Percentiles rank a stretch among this genome's conserved stretches.
These are phyloP conservation scores for Rubus idaeus DNA, from an alignment of 306 rosid species.

Conservation along the genomic window DNA sequence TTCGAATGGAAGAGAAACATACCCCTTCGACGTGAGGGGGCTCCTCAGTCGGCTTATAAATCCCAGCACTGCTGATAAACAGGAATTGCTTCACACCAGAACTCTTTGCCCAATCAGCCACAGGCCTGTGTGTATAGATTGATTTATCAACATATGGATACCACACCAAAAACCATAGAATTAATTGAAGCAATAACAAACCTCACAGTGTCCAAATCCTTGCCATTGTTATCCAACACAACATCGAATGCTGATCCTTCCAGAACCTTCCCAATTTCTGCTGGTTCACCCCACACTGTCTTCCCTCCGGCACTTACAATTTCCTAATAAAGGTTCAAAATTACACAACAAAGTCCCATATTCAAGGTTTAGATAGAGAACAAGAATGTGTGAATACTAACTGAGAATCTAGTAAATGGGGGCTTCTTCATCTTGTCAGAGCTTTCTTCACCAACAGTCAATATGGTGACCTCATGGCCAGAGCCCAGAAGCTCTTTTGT, in stretches of 20 bases:
- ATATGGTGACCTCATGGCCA: conserved; percentile 70
- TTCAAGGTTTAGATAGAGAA: conserved; percentile 24
- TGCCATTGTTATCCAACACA: conserved; percentile 95
- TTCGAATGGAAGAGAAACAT: conserved; percentile 19
- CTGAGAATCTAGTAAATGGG: conserved; percentile 87
- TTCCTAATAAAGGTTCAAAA: conserved; percentile 43
- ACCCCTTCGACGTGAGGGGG: conserved; percentile 99
- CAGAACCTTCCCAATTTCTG: conserved; percentile 60
- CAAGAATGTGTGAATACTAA: conserved; percentile 21
- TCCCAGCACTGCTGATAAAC: conserved; percentile 93
- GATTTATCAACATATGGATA: not conserved
- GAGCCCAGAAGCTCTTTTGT: conserved; percentile 81
- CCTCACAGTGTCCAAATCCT: conserved; percentile 83
- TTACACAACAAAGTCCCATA: not conserved
- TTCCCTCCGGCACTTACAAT: conserved; percentile 81
- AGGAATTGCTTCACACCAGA: conserved; percentile 84
- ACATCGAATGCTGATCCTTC: conserved; percentile 76
- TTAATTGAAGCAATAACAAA: conserved; percentile 27
- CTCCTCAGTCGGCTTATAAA: conserved; percentile 84
- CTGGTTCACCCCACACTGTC: conserved; percentile 83
- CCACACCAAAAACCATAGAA: not conserved
- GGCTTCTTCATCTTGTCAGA: conserved; percentile 93
- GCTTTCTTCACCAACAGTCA: conserved; percentile 83
- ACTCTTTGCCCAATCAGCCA: conserved; percentile 90
- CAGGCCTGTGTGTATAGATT: conserved; percentile 54